phyloP scores from a whole-genome alignment of 441 rosid genomes.

The Brassica balearica region DNA sequence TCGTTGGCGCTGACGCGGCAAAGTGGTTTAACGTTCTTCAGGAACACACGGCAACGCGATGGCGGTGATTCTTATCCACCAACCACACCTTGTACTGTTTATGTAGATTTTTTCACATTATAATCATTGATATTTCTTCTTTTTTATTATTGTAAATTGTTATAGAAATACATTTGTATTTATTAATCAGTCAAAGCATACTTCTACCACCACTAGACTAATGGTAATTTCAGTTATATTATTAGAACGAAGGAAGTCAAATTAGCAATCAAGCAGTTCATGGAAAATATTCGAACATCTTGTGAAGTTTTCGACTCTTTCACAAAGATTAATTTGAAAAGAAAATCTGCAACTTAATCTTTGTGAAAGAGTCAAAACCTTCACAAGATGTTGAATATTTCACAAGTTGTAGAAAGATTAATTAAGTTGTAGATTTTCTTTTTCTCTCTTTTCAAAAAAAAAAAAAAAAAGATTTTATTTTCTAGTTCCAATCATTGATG shows the following conservation, averaged over 20 bases:
- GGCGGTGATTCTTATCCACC: conserved; percentile 5
- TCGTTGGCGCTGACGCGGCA: conserved; percentile 31
- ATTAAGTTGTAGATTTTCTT: not conserved
- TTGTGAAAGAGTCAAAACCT: too few species aligned
- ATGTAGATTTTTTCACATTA: not conserved
- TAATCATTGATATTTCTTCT: not conserved
- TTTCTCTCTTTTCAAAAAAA: not conserved
- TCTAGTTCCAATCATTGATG: not conserved
- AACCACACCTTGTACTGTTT: conserved; percentile 9
- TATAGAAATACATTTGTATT: not conserved
- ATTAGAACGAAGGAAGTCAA: not conserved
- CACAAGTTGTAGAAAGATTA: too few species aligned
- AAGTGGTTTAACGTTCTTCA: not conserved
- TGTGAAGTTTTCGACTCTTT: not conserved
- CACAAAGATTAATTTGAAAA: not conserved
- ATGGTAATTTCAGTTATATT: not conserved
- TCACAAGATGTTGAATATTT: too few species aligned
- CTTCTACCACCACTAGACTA: not conserved
- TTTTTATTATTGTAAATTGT: not conserved
- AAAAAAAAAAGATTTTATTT: not conserved
- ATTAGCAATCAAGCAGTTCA: not conserved
- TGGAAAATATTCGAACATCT: not conserved
- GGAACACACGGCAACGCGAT: conserved; percentile 26
- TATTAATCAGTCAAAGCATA: not conserved
- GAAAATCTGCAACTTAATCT: too few species aligned